phyloP scores from a whole-genome alignment of 441 rosid genomes.

The Croton setiger region DNA sequence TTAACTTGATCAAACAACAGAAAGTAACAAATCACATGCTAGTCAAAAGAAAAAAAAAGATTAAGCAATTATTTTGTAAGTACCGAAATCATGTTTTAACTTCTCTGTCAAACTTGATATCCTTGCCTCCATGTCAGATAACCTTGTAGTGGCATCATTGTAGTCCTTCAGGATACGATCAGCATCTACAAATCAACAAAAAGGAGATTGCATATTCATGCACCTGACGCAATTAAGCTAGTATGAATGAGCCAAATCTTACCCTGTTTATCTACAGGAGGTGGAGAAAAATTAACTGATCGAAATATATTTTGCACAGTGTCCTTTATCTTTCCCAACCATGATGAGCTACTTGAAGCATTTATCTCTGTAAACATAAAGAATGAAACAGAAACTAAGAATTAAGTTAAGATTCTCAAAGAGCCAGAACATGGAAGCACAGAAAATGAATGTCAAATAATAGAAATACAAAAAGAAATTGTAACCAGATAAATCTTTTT shows the following conservation, averaged over 20 bases:
- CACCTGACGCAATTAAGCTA: background rate
- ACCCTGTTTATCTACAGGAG: constrained; percentile 81
- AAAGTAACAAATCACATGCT: background rate
- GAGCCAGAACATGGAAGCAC: background rate
- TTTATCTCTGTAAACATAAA: constrained; percentile 38
- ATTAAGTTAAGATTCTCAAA: background rate
- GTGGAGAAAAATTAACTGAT: constrained; percentile 64
- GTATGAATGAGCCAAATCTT: constrained; percentile 1
- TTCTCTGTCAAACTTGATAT: constrained; percentile 77
- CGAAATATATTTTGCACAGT: constrained; percentile 55
- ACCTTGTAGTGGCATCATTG: constrained; percentile 66
- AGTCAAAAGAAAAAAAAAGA: background rate
- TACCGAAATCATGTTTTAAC: constrained; percentile 87
- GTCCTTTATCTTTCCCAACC: constrained; percentile 85
- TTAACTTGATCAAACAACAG: constrained; percentile 2
- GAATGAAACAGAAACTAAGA: constrained; percentile 14
- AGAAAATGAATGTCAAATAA: background rate
- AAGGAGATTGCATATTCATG: constrained; percentile 13
- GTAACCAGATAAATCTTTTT: constrained; percentile 12
- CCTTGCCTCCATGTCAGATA: constrained; percentile 76
- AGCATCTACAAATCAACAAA: constrained; percentile 52
- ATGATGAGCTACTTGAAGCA: constrained; percentile 46
- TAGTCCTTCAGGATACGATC: constrained; percentile 72
- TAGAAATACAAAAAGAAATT: background rate
- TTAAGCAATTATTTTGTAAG: background rate